Evolutionary conservation across 1,139 yeast species (phyloP), one percentile per base, ranked within the genome.

Genomic region (Meyerozyma carpophila): DNA sequence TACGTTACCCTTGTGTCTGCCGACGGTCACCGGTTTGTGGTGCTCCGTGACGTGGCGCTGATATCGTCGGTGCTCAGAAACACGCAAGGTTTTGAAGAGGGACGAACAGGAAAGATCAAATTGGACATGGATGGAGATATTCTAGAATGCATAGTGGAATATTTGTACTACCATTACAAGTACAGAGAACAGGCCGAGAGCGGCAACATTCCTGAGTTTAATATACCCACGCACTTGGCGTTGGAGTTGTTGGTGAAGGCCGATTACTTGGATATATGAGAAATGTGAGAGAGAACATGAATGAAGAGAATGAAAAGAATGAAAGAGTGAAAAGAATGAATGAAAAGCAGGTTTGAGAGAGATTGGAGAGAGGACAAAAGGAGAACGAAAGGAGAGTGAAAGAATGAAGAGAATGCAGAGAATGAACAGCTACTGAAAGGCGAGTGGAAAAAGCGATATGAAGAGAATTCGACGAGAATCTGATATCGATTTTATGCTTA

Each of bases 181-280:
- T 87, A 86, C 58, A 77, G 72, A 50, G 86, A 82, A 46, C 71
- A 68, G 37, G 80, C 77, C 2, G 79, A 73, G 36, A 67, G 70
- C 24, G 77, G 74, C 0, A 80, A 76, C 42, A 80, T 87, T 9
- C 95, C 96, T 0, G 94, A 87, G 48, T 93, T 93, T 61, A 84
- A 85, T 40, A 81, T 93, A 1, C 97, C 98, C 0, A 93, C 98
- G 0, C 97, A 89, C 54, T 79, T 91, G 77, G 96, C 98, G 0
- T 70, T 93, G 51, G 98, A 93, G 57, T 68, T 93, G 52, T 66
- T 93, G 41, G 94, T 93, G 34, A 95, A 95, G 29, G 96, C 98
- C 0, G 98, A 91, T 59, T 90, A 80, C 59, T 69, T 90, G 54
- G 93, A 88, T 57, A 81, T 82, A 43, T 72, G 49, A 34, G 24